Base-by-base conservation (phyloP, 495 filamentous ascomycete species). In the Penicillium psychrofluorescens region DNA sequence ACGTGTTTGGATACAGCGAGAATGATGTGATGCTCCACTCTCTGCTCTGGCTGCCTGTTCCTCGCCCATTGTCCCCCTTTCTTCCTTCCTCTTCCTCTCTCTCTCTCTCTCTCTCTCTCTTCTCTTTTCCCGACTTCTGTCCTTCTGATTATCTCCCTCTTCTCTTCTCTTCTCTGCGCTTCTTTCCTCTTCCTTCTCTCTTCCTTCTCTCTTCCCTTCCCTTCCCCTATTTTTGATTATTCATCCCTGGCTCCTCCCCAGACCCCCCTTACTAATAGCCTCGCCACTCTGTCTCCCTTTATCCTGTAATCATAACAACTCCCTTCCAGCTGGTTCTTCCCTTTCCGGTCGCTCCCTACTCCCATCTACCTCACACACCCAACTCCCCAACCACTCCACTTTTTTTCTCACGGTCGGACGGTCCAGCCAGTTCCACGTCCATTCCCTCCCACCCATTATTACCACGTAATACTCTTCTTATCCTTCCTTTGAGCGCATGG, bases 81-180 rank as follows among this genome's bases (percentile, higher is more conserved):
- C 32, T 34, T 12, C 6, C 31, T 33, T 5, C 6, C 5, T 33
- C n/a, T 5, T 5, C 6, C 31, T 33, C 31, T 33, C 31, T 41
- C 35, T 16, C n/a, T 51, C 48, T 38, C 45, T 45, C 35, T 29
- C 15, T 29, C 35, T 36, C 36, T 35, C 41, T 44, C 50, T 54
- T 36, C 36, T 35, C 41, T 44, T 49, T 54, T 61, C 64, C 50
- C 64, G 60, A 59, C 50, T 28, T 46, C 38, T 50, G 35, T 38
- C 34, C 28, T 41, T 13, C 36, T 29, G 31, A 41, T 35, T 33
- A 34, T 38, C 36, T 48, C 28, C 46, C 37, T 41, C 30, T 36
- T 22, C 41, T 22, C 16, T 50, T 38, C 29, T 33, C 38, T 28
- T 11, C 27, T 38, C 30, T 11, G n/a, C 38, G 2, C 31, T 30